A percentile compares a stretch with the other conserved stretches of the same genome.
These are phyloP conservation scores for Rhizopogon rudus DNA, from an alignment of 768 basidiomycete genomes.

Conservation along the genomic window DNA sequence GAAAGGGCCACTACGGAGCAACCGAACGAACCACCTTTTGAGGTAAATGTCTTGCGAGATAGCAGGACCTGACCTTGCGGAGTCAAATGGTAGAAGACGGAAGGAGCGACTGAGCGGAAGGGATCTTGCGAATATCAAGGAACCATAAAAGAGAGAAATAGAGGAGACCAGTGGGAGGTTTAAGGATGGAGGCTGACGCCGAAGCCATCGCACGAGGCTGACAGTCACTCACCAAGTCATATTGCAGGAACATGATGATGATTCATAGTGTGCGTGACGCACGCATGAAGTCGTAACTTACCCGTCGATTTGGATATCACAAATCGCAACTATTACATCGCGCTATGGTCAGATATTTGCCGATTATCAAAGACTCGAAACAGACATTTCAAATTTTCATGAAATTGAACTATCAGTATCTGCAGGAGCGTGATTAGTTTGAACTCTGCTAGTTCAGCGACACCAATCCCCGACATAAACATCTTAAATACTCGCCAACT, in stretches of 20 bases:
- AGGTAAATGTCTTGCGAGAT: not conserved
- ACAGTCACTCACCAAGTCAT: not conserved
- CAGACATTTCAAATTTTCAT: too few relatives aligned
- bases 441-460: too few relatives aligned
- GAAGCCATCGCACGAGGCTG: not conserved
- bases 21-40: slow-evolving; percentile 1
- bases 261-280: too few relatives aligned
- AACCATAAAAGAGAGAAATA: not conserved
- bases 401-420: too few relatives aligned
- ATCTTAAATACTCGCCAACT: too few relatives aligned
- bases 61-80: not conserved
- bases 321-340: too few relatives aligned
- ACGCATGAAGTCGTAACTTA: too few relatives aligned
- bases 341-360: too few relatives aligned
- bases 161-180: not conserved
- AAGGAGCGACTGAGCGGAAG: not conserved
- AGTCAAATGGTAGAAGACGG: not conserved
- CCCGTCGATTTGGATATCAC: too few relatives aligned
- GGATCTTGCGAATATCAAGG: not conserved
- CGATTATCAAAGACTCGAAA: too few relatives aligned
- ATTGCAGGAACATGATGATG: not conserved
- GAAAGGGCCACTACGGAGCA: not conserved
- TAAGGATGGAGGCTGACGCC: not conserved
- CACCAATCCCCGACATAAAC: too few relatives aligned
- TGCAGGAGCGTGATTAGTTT: too few relatives aligned